Evolutionary conservation across 495 filamentous ascomycete species (phyloP), one percentile per base, ranked within the genome.

Genomic region (Penicillium waksmanii): DNA sequence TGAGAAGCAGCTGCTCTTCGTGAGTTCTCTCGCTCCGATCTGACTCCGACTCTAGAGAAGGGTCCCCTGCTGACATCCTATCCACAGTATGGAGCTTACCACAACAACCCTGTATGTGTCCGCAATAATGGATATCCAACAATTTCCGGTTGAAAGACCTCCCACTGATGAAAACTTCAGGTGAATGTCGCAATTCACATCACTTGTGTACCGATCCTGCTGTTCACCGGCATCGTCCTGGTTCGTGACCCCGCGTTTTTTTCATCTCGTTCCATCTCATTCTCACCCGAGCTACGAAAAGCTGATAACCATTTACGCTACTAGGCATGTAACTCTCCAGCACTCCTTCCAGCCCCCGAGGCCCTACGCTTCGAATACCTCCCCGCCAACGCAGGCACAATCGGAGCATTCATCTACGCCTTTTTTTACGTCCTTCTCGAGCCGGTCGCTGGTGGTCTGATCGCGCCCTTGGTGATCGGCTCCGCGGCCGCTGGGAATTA

Each of bases 161-260:
- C 21, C 18, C 25, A 54, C 25, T 57, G 40, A 51, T 47, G 25
- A 23, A n/a, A 51, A 48, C 7, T 8, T 52, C 60, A 91, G 86
- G 79, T 85, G 67, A 98, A 98, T 68, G 77, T 97, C 54, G 82
- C 84, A 21, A 97, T 98, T 64, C 95, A 98, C 72, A 88, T 97
- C 66, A 80, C 87, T 23, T 97, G 91, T 70, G 93, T 98, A 9
- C 95, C 95, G 1, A 67, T 90, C 35, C 84, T 98, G 42, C 77
- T 97, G 55, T 86, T 96, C 62, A 91, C 91, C 1, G 84, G 78
- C 3, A 88, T 97, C 61, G 80, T 92, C 43, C 69, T 97, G 62
- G 94, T 96, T 88, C 63, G 83, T 66, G 18, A 36, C 27, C 49
- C 27, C 23, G 58, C 27, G 27, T 31, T 31, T 9, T 9, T 31